These are phyloP conservation scores for Wickerhamiella kazuoi DNA, from an alignment of 805 yeast species.

Conservation along the genomic window DNA sequence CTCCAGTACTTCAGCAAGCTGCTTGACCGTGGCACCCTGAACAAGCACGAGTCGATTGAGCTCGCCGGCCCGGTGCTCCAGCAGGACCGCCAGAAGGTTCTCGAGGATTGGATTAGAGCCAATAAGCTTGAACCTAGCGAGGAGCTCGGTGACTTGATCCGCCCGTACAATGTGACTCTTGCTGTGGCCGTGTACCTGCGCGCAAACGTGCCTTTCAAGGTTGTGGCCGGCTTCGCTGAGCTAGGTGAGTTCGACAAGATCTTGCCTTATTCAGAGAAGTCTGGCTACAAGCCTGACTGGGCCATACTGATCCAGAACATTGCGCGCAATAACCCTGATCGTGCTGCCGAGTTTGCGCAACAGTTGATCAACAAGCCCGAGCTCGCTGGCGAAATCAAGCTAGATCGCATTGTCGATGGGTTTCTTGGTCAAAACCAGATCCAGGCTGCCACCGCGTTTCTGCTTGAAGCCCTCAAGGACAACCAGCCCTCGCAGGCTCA, in stretches of 20 bases:
- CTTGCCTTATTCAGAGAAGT: conserved; percentile 81
- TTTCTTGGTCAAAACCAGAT: conserved; percentile 86
- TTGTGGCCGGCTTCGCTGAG: conserved; percentile 82
- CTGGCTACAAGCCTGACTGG: conserved; percentile 75
- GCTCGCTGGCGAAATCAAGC: conserved; percentile 38
- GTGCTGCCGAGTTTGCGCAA: conserved; percentile 92
- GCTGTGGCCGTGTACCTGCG: conserved; percentile 84
- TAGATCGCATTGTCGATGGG: conserved; percentile 80
- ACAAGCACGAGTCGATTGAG: conserved; percentile 85
- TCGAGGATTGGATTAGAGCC: conserved; percentile 93
- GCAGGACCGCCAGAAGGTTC: conserved; percentile 81
- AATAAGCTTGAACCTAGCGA: conserved; percentile 90
- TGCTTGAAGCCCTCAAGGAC: conserved; percentile 84
- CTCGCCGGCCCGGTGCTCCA: conserved; percentile 89
- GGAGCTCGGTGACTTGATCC: conserved; percentile 90
- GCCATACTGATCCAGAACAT: conserved; percentile 77
- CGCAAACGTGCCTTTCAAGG: conserved; percentile 70
- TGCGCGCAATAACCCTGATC: conserved; percentile 87
- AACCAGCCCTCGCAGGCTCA: conserved; percentile 92
- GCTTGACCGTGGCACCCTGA: conserved; percentile 80
- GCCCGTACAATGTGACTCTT: conserved; percentile 66
- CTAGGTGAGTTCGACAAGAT: conserved; percentile 93
- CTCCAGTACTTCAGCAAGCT: conserved; percentile 81
- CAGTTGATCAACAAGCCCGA: conserved; percentile 49
- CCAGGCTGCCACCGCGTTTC: conserved; percentile 95